A percentile compares a stretch with the other conserved stretches of the same genome.
Evolutionary conservation across 257 asterid species (phyloP).

Genomic region (Cinchona pubescens): DNA sequence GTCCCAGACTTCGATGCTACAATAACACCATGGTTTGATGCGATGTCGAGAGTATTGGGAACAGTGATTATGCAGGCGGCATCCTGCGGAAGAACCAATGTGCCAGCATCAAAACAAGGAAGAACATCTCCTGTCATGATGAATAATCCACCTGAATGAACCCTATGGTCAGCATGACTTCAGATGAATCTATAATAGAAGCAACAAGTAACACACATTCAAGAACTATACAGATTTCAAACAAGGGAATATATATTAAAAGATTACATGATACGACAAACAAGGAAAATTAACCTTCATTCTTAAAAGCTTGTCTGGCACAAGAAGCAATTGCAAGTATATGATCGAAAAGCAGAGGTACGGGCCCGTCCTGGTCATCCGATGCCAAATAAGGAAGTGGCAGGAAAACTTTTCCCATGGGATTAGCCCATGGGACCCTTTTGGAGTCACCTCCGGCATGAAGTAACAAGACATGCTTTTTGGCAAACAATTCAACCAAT

Average conservation of each 20-base stretch:
- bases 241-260: constrained; percentile 26
- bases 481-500: constrained; percentile 60
- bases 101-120: constrained; percentile 95
- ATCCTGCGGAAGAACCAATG: constrained; percentile 86
- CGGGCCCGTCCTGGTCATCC: constrained; percentile 91
- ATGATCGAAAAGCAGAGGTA: constrained; percentile 93
- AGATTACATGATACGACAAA: constrained; percentile 29
- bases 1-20: constrained; percentile 64
- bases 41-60: constrained; percentile 87
- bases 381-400: constrained; percentile 93
- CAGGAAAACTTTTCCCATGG: constrained; percentile 96
- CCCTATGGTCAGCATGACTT: constrained; percentile 11
- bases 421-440: constrained; percentile 99
- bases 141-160: constrained; percentile 76
- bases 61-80: constrained; percentile 80
- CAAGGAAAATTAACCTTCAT: constrained; percentile 56
- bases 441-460: constrained; percentile 99
- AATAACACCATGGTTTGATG: constrained; percentile 93
- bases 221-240: constrained; percentile 13
- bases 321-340: constrained; percentile 93
- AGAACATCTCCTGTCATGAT: constrained; percentile 99
- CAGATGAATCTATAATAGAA: constrained; percentile 15
- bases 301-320: constrained; percentile 82
- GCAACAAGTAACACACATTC: constrained; percentile 28
- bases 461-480: constrained; percentile 72